Percentiles rank a stretch among this genome's conserved stretches.
Evolutionary conservation across 441 rosid species (phyloP).

Genomic region (Pelargonium fulgidum): DNA sequence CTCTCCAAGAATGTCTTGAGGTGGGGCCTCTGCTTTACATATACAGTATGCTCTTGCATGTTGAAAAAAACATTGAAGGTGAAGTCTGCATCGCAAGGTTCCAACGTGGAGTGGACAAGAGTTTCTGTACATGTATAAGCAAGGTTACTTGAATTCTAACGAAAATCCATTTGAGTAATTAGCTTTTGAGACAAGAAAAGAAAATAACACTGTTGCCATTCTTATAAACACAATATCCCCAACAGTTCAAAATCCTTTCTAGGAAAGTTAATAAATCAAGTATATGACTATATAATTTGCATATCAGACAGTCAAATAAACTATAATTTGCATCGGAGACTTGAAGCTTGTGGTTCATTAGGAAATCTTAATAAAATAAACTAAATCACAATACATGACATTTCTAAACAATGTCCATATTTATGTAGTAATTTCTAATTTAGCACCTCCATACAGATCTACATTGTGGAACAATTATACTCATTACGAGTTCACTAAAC

Average conservation of each 20-base stretch:
- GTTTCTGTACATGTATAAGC: constrained; percentile 52
- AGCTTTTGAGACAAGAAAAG: background rate
- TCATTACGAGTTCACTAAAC: too few species aligned
- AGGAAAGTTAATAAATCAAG: background rate
- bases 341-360: too few species aligned
- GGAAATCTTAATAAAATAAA: too few species aligned
- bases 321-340: too few species aligned
- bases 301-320: too few species aligned
- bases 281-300: too few species aligned
- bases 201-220: background rate
- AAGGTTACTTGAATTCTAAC: background rate
- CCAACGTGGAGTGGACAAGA: constrained; percentile 87
- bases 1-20: constrained; percentile 84
- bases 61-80: constrained; percentile 84
- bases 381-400: too few species aligned
- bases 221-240: background rate
- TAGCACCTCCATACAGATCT: too few species aligned
- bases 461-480: too few species aligned
- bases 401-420: too few species aligned
- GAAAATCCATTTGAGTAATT: background rate
- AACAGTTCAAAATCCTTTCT: background rate
- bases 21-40: constrained; percentile 86
- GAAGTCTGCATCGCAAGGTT: constrained; percentile 85
- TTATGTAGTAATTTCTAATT: too few species aligned
- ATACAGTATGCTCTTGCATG: constrained; percentile 75